Conservation (phyloP, 257 asterid species). For the Plectranthus barbatus region DNA sequence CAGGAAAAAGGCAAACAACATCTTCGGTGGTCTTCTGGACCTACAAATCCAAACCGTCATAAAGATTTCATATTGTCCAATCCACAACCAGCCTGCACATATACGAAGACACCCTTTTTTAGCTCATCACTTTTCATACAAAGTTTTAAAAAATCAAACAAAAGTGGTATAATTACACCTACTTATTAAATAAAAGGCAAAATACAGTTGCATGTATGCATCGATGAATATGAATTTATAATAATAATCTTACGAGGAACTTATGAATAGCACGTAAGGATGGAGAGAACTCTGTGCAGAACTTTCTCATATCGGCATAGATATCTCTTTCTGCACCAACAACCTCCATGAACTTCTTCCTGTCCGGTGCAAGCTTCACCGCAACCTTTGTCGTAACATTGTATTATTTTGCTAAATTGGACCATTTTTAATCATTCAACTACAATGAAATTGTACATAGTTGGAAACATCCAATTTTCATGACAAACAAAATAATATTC, state of each 20-base stretch:
- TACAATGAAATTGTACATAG: too few relatives aligned
- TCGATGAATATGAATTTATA: too few relatives aligned
- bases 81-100: conserved; percentile 40
- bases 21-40: neutral
- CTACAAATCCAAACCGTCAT: conserved; percentile 17
- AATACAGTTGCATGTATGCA: too few relatives aligned
- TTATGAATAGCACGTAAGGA: conserved; percentile 53
- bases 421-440: too few relatives aligned
- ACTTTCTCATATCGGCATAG: conserved; percentile 44
- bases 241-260: conserved; percentile 38
- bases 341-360: conserved; percentile 74
- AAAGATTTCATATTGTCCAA: conserved; percentile 64
- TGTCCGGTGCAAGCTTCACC: conserved; percentile 65
- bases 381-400: conserved; percentile 44
- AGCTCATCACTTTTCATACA: too few relatives aligned
- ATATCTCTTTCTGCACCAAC: conserved; percentile 34
- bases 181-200: too few relatives aligned
- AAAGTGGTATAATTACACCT: too few relatives aligned
- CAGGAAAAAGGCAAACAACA: neutral
- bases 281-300: conserved; percentile 47
- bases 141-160: neutral
- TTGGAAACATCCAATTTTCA: too few relatives aligned
- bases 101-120: too few relatives aligned
- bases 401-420: neutral
- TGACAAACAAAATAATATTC: too few relatives aligned